Base-by-base conservation (phyloP, 2,329 filamentous ascomycete genomes). In the Pseudogymnoascus sp. region DNA sequence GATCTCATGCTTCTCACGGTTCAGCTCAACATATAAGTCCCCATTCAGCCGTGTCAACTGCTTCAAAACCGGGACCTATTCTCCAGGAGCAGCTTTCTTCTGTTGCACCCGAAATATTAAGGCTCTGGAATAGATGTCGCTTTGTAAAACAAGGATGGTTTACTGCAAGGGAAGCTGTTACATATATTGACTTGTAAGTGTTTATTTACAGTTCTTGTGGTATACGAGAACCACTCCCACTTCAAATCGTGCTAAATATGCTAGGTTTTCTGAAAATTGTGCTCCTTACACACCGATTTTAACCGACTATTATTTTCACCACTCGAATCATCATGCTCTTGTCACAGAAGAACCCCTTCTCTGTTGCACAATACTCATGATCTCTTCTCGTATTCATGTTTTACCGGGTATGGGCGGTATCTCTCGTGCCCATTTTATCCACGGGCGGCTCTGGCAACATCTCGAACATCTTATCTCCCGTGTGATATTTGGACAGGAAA, bases 91-190 rank as follows among this genome's bases (percentile, higher is more conserved):
- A 37, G 12, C 37, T 60, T 6, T 43, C 54, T 16, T 34, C 30
- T 22, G 57, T 28, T 16, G 22, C 28, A 25, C 60, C 43, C 14
- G 63, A 75, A 3, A 75, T 75, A 8, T 69, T 80, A 34, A 71
- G 73, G 58, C 67, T 76, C 16, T 81, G 78, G 78, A 76, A 77
- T 14, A 70, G 74, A 3, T 79, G 77, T 65, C 75, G 79, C 0
- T 82, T 81, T 65, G 79, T 81, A 16, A 77, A 76, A 62, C 80
- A 81, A 78, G 80, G 79, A 0, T 82, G 79, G 79, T 78, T 83
- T 60, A 78, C 78, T 0, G 78, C 80, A 2, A 74, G 77, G 60
- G 80, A 83, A 66, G 79, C 79, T 8, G 74, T 82, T 1, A 78
- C 76, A 1, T 80, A 81, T 61, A 72, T 82, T 50, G 79, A 82